These are phyloP conservation scores for Fusarium beomiforme DNA, from an alignment of 2,329 filamentous ascomycete species.

Conservation along the genomic window DNA sequence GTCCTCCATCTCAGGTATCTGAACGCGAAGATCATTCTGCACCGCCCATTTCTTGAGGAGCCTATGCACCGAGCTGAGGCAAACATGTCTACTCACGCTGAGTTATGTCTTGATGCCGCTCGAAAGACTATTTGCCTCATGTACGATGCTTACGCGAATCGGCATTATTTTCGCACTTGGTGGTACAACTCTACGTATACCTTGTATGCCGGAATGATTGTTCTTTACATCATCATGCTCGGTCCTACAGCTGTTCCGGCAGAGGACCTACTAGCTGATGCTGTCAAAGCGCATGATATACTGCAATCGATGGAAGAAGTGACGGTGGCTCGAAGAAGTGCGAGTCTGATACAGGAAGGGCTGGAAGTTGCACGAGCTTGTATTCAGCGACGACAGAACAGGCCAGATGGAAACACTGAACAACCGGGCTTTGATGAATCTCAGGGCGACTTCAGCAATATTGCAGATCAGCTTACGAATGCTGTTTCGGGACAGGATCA, in stretches of 20 bases:
- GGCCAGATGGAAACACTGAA: background rate
- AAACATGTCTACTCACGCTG: background rate
- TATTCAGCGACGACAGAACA: background rate
- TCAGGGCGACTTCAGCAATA: background rate
- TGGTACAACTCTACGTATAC: slow-evolving; percentile 13
- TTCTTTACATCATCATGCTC: slow-evolving; percentile 14
- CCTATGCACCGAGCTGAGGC: background rate
- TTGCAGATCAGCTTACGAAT: background rate
- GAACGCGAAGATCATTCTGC: background rate
- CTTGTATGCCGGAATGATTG: slow-evolving; percentile 6
- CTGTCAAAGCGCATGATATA: background rate
- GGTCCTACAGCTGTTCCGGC: background rate
- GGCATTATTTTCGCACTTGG: slow-evolving; percentile 5
- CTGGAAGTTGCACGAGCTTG: background rate
- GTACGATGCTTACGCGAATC: background rate
- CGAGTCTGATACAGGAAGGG: background rate
- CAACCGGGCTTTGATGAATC: background rate
- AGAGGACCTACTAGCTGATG: background rate
- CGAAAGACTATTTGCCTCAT: background rate
- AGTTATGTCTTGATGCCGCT: background rate
- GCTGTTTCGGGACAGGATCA: slow-evolving; percentile 2
- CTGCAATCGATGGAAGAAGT: slow-evolving; percentile 3
- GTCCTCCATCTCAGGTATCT: background rate
- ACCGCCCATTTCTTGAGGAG: background rate
- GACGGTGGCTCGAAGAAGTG: background rate